Evolutionary conservation across 208 protist species (phyloP), one percentile per base, ranked within the genome.

Genomic region (Crithidia sp.): DNA sequence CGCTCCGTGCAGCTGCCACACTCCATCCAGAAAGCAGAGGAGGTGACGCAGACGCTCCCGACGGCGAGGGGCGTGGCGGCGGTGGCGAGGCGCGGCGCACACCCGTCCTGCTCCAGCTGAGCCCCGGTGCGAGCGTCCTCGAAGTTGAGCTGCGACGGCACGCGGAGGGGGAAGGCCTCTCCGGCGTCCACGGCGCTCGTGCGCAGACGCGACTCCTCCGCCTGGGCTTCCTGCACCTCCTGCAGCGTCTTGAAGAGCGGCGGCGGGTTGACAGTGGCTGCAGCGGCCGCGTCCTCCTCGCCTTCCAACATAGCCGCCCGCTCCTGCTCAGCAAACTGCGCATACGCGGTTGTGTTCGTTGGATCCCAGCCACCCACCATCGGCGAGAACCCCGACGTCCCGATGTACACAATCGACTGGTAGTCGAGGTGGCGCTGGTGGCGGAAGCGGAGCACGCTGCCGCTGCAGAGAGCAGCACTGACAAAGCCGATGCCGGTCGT

Each of bases 371-470:
- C 86, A 7, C 86, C 86, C 17, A 85, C 49, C 67, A 87, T 80
- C 53, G 86, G 86, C 49, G 86, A 91, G 54, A 88, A 86, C 19
- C 86, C 76, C 13, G 83, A 81, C n/a, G 83, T 91, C 40, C 86
- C 86, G 13, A 89, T 71, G 60, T 79, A 86, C 12, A 91, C 77
- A 37, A 91, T 73, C n/a, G 69, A 65, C 44, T 66, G 64, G 50
- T 79, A 83, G 17, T 47, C 39, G 13, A 79, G 49, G 68, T 64
- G 17, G 52, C 60, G 78, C 58, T 77, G 50, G 28, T 54, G 67
- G 40, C 79, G 81, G 50, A 79, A 64, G 56, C 43, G 64, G 52
- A 85, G 52, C 13, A 88, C 68, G 47, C 62, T 67, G 9, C 44
- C 54, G 28, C 83, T 85, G 74, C 86, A 91, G 47, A 86, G 66